Percentiles rank a stretch among this genome's conserved stretches.
Evolutionary conservation across 2,329 filamentous ascomycete genomes (phyloP).

Genomic region (Stagonosporopsis chrysanthemi): DNA sequence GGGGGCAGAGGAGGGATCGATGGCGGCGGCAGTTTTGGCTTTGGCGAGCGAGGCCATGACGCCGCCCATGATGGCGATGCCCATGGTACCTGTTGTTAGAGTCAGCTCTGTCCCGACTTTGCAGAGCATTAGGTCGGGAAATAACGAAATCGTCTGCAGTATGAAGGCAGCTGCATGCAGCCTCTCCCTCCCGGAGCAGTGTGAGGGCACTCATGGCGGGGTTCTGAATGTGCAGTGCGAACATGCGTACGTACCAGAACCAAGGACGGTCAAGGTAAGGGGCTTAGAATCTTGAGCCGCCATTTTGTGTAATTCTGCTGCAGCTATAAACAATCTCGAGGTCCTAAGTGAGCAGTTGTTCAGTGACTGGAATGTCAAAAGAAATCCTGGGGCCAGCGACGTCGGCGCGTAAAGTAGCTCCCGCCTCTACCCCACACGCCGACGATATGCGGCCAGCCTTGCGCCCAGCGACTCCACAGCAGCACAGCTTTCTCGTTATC

Average conservation of each 20-base stretch:
- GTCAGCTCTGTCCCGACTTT: not conserved
- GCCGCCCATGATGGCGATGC: constrained; percentile 81
- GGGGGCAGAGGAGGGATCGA: constrained; percentile 52
- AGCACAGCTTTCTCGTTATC: constrained; percentile 5
- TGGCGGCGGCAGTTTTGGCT: constrained; percentile 38
- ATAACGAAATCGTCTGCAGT: not conserved
- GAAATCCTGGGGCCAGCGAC: constrained; percentile 14
- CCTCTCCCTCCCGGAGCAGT: not conserved
- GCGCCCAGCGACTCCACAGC: constrained; percentile 7
- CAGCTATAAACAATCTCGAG: not conserved
- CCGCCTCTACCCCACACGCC: constrained; percentile 7
- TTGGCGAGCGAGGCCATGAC: constrained; percentile 74
- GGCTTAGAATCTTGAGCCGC: constrained; percentile 44
- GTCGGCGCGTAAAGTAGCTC: constrained; percentile 13
- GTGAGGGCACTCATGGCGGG: not conserved
- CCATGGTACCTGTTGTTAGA: constrained; percentile 72
- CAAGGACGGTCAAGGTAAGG: constrained; percentile 80
- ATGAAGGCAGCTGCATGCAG: not conserved
- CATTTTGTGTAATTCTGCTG: constrained; percentile 30
- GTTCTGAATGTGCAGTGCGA: not conserved
- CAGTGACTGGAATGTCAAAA: constrained; percentile 12
- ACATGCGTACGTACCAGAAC: constrained; percentile 72
- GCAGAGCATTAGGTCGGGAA: not conserved
- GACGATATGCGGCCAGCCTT: constrained; percentile 31
- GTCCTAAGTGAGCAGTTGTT: constrained; percentile 11